Evolutionary conservation across 192 early-diverging fungal genomes (phyloP), one percentile per base, ranked within the genome.

Genomic region (Gigaspora rosea): DNA sequence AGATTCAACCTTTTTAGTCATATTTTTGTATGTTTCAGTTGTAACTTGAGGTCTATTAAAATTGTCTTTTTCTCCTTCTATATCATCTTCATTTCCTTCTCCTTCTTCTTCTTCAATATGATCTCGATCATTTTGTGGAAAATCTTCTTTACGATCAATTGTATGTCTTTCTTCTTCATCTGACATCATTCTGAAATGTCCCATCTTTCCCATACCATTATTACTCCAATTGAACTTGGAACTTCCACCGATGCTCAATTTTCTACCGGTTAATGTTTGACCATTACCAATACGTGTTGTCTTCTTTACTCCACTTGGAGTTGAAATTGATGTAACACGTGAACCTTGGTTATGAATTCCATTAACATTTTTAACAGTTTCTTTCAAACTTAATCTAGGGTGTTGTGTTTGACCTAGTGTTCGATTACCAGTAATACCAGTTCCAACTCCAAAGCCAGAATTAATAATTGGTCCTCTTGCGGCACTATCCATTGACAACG

Each of bases 151-250:
- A 22, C 49, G 7, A 54, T 54, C 49, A 41, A 3, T 41, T 41
- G 5, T 2, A 5, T n/a, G n/a, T n/a, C n/a, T n/a, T n/a, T n/a
- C n/a, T n/a, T 41, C 36, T 11, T 73, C 48, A 5, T 68, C 66
- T 50, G 64, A 16, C 33, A 66, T 15, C 20, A 73, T 73, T 58
- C 58, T 73, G 22, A 58, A 73, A 49, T 47, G 33, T 59, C 71
- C 71, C 27, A 73, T 59, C 36, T 49, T 73, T n/a, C 71, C 71
- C 71, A 73, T n/a, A n/a, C n/a, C n/a, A n/a, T n/a, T 73, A 18
- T 54, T 47, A 73, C 71, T 73, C 71, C 71, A 73, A 32, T 52
- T 11, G 18, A 22, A 73, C 12, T 56, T 59, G 20, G 52, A 59
- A 46, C n/a, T 73, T 20, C 56, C 15, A 20, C 71, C 22, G 10